Conservation (phyloP, 2,329 filamentous ascomycete genomes). For the Fusarium sp. region DNA sequence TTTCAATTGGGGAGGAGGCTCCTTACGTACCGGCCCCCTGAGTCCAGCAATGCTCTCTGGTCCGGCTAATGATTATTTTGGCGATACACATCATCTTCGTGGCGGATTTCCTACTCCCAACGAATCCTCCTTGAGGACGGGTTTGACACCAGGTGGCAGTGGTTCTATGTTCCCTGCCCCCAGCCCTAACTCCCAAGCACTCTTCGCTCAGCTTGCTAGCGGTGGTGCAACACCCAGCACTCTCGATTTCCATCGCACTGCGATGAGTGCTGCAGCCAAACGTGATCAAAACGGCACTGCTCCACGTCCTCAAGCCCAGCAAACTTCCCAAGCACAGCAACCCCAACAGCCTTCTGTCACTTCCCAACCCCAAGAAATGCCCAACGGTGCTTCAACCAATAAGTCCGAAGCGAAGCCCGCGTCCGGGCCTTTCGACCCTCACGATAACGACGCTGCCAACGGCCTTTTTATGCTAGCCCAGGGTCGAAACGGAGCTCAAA, state of each 20-base stretch:
- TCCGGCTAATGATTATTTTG: constrained; percentile 86
- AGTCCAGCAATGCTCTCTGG: constrained; percentile 98
- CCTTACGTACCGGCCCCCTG: constrained; percentile 88
- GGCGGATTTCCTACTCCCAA: constrained; percentile 94
- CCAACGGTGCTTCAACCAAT: constrained; percentile 50
- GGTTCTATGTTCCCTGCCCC: constrained; percentile 97
- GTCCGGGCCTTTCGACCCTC: constrained; percentile 79
- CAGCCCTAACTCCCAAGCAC: constrained; percentile 84
- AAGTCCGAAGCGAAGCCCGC: constrained; percentile 62
- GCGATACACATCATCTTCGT: constrained; percentile 78
- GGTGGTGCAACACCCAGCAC: constrained; percentile 89
- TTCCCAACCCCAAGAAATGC: constrained; percentile 64
- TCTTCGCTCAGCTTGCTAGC: constrained; percentile 81
- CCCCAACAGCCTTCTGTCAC: constrained; percentile 45
- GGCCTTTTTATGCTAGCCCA: constrained; percentile 89
- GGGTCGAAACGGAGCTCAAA: constrained; percentile 68
- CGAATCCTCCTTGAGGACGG: constrained; percentile 92
- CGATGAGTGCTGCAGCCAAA: constrained; percentile 80
- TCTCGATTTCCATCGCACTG: constrained; percentile 93
- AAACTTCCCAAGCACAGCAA: constrained; percentile 43
- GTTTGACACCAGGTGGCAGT: constrained; percentile 91
- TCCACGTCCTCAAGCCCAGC: constrained; percentile 45
- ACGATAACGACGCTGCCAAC: constrained; percentile 95
- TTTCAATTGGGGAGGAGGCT: constrained; percentile 83
- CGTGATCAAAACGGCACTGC: constrained; percentile 56